Evolutionary conservation across 1,284 basidiomycete genomes (phyloP).

Genomic region (Sutorius eximius): DNA sequence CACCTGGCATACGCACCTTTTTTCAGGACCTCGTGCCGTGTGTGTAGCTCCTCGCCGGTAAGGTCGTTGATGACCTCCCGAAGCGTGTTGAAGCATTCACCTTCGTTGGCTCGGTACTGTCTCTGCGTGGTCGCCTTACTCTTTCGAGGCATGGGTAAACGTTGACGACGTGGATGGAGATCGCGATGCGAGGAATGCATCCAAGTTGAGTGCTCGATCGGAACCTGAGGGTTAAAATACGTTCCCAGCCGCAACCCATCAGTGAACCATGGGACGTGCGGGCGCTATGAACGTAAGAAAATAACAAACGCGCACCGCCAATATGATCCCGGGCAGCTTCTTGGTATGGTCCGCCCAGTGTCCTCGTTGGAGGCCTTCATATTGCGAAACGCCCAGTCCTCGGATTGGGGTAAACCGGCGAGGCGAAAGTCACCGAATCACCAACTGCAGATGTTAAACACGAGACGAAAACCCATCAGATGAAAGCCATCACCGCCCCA

Average conservation of each 20-base stretch:
- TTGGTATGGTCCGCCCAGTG: not conserved
- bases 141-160: not conserved
- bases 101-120: conserved; percentile 24
- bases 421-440: not conserved
- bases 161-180: not conserved
- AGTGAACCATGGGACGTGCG: not conserved
- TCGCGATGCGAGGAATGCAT: not conserved
- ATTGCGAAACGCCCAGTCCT: not conserved
- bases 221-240: conserved; percentile 12
- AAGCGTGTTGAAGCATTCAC: conserved; percentile 19
- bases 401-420: not conserved
- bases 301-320: conserved; percentile 4
- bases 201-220: not conserved
- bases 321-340: not conserved
- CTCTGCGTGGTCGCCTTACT: conserved; percentile 18
- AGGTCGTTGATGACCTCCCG: conserved; percentile 11
- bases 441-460: not conserved
- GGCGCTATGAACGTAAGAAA: conserved; percentile 7
- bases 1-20: conserved; percentile 17
- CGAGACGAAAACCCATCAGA: not conserved
- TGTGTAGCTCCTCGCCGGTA: conserved; percentile 17
- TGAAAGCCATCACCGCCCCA: not conserved
- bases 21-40: conserved; percentile 23
- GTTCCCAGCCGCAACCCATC: not conserved
- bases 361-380: not conserved